Evolutionary conservation across 768 basidiomycete species (phyloP).

Genomic region (Serendipita indica): DNA sequence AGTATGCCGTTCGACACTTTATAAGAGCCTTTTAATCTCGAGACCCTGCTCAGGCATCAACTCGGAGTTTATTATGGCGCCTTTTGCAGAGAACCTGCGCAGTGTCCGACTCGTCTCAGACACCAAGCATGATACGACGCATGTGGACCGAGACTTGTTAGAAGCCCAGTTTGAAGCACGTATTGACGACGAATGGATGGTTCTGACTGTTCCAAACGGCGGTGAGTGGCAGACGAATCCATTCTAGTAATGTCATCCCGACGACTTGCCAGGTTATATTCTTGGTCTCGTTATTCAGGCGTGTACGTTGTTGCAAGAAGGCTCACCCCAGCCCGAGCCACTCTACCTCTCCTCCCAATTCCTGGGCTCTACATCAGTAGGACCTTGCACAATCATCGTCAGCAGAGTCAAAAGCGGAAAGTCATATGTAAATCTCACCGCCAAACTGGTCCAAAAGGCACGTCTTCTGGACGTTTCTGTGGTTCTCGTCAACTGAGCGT

Average conservation of each 20-base stretch:
- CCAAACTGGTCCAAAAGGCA: neutral
- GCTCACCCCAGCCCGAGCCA: neutral
- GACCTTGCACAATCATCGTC: neutral
- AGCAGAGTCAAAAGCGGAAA: neutral
- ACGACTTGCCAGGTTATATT: neutral
- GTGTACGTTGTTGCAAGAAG: neutral
- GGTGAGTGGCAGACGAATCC: neutral
- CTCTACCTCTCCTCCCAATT: constrained; percentile 5
- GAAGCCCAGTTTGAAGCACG: neutral
- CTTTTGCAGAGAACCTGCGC: neutral
- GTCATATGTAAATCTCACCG: neutral
- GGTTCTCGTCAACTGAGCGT: neutral
- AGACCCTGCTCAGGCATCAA: too few relatives aligned
- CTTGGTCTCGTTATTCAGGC: neutral
- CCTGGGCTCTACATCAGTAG: neutral
- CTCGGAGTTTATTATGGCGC: too few relatives aligned
- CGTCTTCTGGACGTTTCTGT: neutral
- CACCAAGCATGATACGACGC: neutral
- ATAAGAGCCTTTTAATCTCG: too few relatives aligned
- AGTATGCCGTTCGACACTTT: too few relatives aligned
- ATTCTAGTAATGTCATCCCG: neutral
- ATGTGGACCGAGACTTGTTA: too few relatives aligned
- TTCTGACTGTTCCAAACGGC: neutral
- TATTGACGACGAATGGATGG: neutral
- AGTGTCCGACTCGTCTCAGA: neutral